Base-by-base conservation (phyloP, 352 stramenopile species). In the Phytophthora uliginosa region DNA sequence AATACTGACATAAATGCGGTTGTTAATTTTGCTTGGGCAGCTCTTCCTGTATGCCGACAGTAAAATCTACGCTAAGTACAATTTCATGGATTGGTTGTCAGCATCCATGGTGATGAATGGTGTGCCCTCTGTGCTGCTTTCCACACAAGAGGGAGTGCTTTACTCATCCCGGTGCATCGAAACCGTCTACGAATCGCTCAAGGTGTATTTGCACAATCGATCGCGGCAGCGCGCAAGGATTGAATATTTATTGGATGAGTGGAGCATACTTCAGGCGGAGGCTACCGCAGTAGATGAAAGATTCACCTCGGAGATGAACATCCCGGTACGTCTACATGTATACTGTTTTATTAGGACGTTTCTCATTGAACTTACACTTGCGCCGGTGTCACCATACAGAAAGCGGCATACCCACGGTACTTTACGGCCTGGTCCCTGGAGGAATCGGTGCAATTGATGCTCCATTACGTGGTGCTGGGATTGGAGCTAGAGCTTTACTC, bases 371-470 rank as follows among this genome's bases (percentile, higher is more conserved):
- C 34, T 76, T 66, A 51, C 50, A 36, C 45, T 31, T 12, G 22
- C 17, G 33, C 20, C 53, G 18, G 13, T 58, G 8, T 42, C 56
- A 4, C 18, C 38, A 45, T n/a, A 24, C 65, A 92, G 79, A 94
- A 94, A 89, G 83, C 83, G 33, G 64, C 82, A 24, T 93, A 90
- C 42, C 90, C 88, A 42, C 84, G 88, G 31, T 95, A 95, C 65
- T 94, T 95, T 67, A 95, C 90, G 24, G 88, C 88, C 8, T 95
- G 88, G 90, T 90, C 88, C 40, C 74, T 95, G 2, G 90, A 95
- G 55, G 80, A 94, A 68, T 80, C 85, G 1, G 74, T 91, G 31
- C 64, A 86, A 40, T 60, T 97, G 28, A 95, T 95, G 88, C 85
- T 91, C 34, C 89, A 94, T 45, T 95, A 94, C 70, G 80, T 96